Base-by-base conservation (phyloP, 345 rosid species). In the Gossypium longicalyx region DNA sequence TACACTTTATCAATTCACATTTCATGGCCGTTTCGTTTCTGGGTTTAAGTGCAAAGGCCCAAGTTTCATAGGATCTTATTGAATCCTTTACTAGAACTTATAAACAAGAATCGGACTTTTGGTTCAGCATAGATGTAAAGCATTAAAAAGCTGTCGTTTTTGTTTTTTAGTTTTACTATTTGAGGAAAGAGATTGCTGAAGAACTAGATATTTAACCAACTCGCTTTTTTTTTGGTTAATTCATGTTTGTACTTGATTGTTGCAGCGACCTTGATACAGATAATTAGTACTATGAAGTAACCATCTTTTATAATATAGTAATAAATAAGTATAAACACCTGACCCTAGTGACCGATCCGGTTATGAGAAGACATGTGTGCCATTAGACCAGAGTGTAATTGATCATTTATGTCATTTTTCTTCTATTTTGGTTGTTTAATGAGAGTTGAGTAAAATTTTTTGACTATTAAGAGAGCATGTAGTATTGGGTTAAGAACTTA, bases 41-140 rank as follows among this genome's bases (percentile, higher is more conserved):
- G 73, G 81, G 76, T 71, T 74, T 10, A 45, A 12, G 74, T 53
- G 77, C 52, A 25, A 22, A 5, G 4, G 61, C 63, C 7, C 29
- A 51, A 43, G 38, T 65, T 27, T 51, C 58, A 15, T 47, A 16
- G 47, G 69, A 44, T 73, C 29, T 61, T 29, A 70, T 54, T 70
- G 62, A 52, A 67, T 67, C 60, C 20, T 56, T 56, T 25, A 34
- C 48, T 34, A 2, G 6, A 44, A 70, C 7, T 70, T 17, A 34
- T 54, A n/a, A 44, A 16, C 59, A n/a, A 45, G n/a, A 48, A 53
- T 56, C 7, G 53, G 44, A 34, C 44, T 75, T 34, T 54, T 43
- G 66, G 64, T 20, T 69, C 69, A 56, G 25, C 34, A 25, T 64
- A 15, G 11, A 44, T 53, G 80, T 29, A 27, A 54, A 77, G 38